These are phyloP conservation scores for Hyphopichia pseudoburtonii DNA, from an alignment of 1,139 yeast species.

Conservation along the genomic window DNA sequence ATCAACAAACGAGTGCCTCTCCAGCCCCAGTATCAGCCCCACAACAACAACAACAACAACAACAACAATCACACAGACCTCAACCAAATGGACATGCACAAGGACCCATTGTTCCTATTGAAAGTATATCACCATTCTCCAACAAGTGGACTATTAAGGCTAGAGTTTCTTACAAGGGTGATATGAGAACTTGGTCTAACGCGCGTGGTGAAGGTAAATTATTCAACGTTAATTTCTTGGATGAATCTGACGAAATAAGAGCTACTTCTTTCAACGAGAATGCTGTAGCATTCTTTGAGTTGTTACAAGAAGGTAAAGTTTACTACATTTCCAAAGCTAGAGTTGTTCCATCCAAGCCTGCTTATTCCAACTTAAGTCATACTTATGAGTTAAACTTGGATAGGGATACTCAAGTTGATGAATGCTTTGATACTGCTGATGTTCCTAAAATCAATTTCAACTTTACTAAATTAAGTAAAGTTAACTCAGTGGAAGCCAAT, in stretches of 20 bases:
- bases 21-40: slow-evolving; percentile 10
- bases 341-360: slow-evolving; percentile 80
- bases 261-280: slow-evolving; percentile 92
- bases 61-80: slow-evolving; percentile 14
- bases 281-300: slow-evolving; percentile 74
- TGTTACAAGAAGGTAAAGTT: slow-evolving; percentile 85
- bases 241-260: slow-evolving; percentile 93
- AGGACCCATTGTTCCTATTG: slow-evolving; percentile 66
- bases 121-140: slow-evolving; percentile 87
- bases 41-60: not conserved
- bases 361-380: slow-evolving; percentile 79
- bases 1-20: slow-evolving; percentile 3
- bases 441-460: slow-evolving; percentile 81
- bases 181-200: slow-evolving; percentile 84
- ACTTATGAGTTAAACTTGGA: slow-evolving; percentile 87
- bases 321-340: slow-evolving; percentile 82
- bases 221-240: slow-evolving; percentile 83
- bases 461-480: slow-evolving; percentile 67
- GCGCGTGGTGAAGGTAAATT: slow-evolving; percentile 87
- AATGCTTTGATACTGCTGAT: slow-evolving; percentile 59
- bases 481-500: slow-evolving; percentile 69
- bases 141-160: slow-evolving; percentile 92
- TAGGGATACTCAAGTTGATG: slow-evolving; percentile 74
- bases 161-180: slow-evolving; percentile 85
- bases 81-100: slow-evolving; percentile 11